These are phyloP conservation scores for Saxophila tyrrhenica DNA, from an alignment of 495 filamentous ascomycete genomes.

Conservation along the genomic window DNA sequence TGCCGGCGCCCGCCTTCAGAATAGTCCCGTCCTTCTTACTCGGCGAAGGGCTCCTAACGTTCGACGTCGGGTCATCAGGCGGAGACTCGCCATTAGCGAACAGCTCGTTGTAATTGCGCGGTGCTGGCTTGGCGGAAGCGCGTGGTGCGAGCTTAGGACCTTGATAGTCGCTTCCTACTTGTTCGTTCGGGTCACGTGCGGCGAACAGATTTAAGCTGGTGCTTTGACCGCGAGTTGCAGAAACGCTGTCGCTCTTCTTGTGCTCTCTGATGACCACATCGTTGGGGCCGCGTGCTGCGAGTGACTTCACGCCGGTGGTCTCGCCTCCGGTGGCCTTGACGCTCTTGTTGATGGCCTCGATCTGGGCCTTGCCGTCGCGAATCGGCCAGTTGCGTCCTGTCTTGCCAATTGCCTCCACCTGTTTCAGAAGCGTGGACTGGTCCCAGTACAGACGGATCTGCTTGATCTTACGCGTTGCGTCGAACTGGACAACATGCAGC, in stretches of 20 bases:
- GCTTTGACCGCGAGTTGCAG: slow-evolving; percentile 51
- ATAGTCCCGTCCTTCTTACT: slow-evolving; percentile 37
- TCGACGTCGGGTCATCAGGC: slow-evolving; percentile 9
- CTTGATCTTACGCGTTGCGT: slow-evolving; percentile 60
- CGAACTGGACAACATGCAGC: slow-evolving; percentile 86
- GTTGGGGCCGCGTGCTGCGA: neutral
- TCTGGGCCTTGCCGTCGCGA: slow-evolving; percentile 76
- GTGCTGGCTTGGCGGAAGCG: slow-evolving; percentile 47
- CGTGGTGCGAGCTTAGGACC: slow-evolving; percentile 40
- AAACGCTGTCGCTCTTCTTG: slow-evolving; percentile 11
- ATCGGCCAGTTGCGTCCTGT: slow-evolving; percentile 89
- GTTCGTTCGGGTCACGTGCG: slow-evolving; percentile 43
- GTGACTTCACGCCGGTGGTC: neutral
- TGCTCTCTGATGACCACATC: slow-evolving; percentile 18
- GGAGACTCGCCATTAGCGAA: slow-evolving; percentile 41
- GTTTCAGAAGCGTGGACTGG: slow-evolving; percentile 82
- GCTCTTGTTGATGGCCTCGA: slow-evolving; percentile 21
- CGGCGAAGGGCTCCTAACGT: slow-evolving; percentile 33
- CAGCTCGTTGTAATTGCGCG: slow-evolving; percentile 52
- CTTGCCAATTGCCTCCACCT: slow-evolving; percentile 84
- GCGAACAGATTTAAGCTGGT: slow-evolving; percentile 64
- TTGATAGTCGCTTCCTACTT: slow-evolving; percentile 29
- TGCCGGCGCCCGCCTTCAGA: slow-evolving; percentile 55
- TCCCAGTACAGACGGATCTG: slow-evolving; percentile 90
- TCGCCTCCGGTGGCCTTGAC: slow-evolving; percentile 8